Evolutionary conservation across 257 asterid species (phyloP), one percentile per base, ranked within the genome.

Genomic region (Ocimum tenuiflorum): DNA sequence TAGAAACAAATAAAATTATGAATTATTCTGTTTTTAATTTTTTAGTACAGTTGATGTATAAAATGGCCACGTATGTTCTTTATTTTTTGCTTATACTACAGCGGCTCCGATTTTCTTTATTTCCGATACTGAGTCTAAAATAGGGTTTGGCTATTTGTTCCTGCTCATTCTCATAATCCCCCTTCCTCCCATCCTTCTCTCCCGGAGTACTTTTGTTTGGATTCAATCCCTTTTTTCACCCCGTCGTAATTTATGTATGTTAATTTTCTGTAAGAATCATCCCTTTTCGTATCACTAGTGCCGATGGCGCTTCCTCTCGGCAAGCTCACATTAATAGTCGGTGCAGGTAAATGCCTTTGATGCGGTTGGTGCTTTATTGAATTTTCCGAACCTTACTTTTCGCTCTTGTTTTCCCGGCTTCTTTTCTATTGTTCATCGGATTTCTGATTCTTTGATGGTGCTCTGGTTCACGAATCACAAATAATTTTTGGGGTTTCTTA

Each of bases 271-370:
- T 51, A 15, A 57, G 35, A 51, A 46, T 33, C 41, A 47, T 70
- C 67, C 55, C 33, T 65, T 15, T 66, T 45, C 62, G 7, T 61
- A 12, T 31, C n/a, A 57, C 43, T 58, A 23, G 73, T 31, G 36
- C 7, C 36, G 36, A 31, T 31, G 36, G 36, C 99, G 59, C 88
- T 92, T 57, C 78, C 97, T 53, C 70, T 92, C 29, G 96, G 94
- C 74, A 92, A 92, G 88, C 87, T 92, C 63, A 70, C 91, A 9
- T 73, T 92, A 69, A 67, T 89, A 80, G 78, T 88, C 45, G 99
- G 99, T 66, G 94, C 99, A 64, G 99, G 99, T 89, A 15, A 49
- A 70, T 74, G 13, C 46, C 12, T 23, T 65, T 68, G 22, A 41
- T 64, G 53, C 57, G 22, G 36, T 69, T 60, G 10, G 42, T 8